Percentiles rank a stretch among this genome's conserved stretches.
Evolutionary conservation across 2,329 filamentous ascomycete genomes (phyloP).

Genomic region (Colletotrichum orbiculare): DNA sequence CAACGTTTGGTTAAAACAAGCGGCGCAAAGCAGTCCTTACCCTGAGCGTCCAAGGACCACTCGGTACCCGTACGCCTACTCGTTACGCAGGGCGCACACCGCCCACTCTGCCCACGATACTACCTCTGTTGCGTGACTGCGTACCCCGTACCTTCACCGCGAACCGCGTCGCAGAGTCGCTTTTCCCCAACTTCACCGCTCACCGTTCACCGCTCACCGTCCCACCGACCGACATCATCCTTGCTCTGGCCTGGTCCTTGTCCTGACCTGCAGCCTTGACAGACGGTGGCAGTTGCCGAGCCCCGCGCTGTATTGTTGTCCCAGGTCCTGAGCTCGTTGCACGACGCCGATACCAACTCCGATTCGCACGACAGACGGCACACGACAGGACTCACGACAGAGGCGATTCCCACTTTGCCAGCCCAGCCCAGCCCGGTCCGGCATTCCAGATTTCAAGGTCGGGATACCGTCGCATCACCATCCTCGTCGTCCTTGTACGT

Average conservation of each 20-base stretch:
- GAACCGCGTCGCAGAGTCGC: too few relatives aligned
- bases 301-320: too few relatives aligned
- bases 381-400: neutral
- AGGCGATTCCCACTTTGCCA: constrained; percentile 27
- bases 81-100: constrained; percentile 15
- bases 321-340: too few relatives aligned
- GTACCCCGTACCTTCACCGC: too few relatives aligned
- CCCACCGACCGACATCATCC: constrained; percentile 28
- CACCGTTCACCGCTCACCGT: constrained; percentile 1
- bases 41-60: too few relatives aligned
- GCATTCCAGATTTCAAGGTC: constrained; percentile 17
- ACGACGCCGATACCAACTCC: too few relatives aligned
- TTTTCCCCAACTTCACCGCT: too few relatives aligned
- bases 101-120: neutral
- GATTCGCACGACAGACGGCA: neutral
- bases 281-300: too few relatives aligned
- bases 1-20: too few relatives aligned
- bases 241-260: constrained; percentile 3
- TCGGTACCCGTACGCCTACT: neutral
- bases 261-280: neutral
- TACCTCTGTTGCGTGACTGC: too few relatives aligned
- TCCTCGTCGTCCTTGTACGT: constrained; percentile 8
- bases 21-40: neutral
- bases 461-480: constrained; percentile 30
- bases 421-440: constrained; percentile 7